Base-by-base conservation (phyloP, 305 asterid species). In the Fraxinus ornus region DNA sequence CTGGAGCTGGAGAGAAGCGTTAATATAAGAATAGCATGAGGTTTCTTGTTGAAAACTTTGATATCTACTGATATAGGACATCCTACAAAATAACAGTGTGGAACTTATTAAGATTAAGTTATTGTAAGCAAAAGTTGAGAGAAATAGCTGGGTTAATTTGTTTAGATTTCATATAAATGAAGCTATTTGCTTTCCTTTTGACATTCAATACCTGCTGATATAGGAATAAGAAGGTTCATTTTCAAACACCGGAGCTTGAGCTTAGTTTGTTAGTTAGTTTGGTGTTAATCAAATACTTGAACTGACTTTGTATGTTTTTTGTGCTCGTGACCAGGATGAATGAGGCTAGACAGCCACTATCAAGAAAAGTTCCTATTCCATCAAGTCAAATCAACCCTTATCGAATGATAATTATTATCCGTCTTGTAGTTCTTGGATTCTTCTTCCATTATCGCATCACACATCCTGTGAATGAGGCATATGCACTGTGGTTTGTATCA, bases 401-500 rank as follows among this genome's bases (percentile, higher is more conserved):
- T 57, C 74, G 88, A 41, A 87, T 87, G 35, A 71, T 85, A 12
- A 85, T 87, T 66, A 57, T 87, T 41, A 81, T 87, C 49, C 88
- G 89, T 4, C 84, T 88, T 30, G 84, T 81, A 7, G 85, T 83
- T 84, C 85, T 88, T 73, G 88, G 85, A 2, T 77, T 88, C 41
- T 88, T 86, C 81, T 85, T 88, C 71, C 88, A 88, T 47, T 88
- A 86, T 76, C 81, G 89, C 72, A 71, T 86, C 68, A 39, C 76
- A 5, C 89, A 86, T 74, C 88, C 88, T 4, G 91, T 88, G n/a
- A 32, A 75, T 2, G 82, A 86, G 55, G 89, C 91, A 4, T 80
- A 70, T 79, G 86, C 80, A 37, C 39, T 88, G 70, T 88, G 91
- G 91, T 77, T 88, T 0, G 83, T 83, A 21, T 84, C 87, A 35